These are phyloP conservation scores for Microbotryum saponariae DNA, from an alignment of 1,284 basidiomycete species.

Conservation along the genomic window DNA sequence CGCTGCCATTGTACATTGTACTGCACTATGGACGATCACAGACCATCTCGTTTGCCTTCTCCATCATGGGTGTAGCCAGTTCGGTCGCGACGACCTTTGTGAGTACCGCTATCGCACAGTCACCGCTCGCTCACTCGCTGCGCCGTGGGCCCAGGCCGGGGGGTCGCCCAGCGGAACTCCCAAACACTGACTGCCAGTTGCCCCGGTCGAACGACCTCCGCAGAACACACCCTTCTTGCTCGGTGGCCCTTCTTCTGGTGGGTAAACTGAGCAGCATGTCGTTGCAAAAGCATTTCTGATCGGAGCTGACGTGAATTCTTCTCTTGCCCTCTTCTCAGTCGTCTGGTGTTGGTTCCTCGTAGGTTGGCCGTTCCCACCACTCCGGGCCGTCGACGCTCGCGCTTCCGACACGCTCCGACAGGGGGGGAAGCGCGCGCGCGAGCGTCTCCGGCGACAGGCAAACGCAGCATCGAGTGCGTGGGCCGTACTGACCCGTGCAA, in stretches of 20 bases:
- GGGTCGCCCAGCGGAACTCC: too few species aligned
- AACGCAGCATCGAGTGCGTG: background rate
- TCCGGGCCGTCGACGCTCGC: background rate
- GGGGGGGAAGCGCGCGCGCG: too few species aligned
- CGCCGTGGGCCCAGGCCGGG: too few species aligned
- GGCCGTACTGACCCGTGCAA: background rate
- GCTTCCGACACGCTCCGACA: background rate
- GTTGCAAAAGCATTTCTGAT: too few species aligned
- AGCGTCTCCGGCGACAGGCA: too few species aligned
- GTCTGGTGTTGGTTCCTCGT: constrained; percentile 62
- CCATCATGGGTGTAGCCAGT: constrained; percentile 69
- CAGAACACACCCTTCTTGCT: constrained; percentile 61
- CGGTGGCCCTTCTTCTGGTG: constrained; percentile 68
- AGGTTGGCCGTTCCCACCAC: constrained; percentile 43
- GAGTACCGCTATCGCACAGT: too few species aligned
- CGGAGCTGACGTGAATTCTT: too few species aligned
- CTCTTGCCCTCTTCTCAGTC: constrained; percentile 37
- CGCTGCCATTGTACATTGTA: background rate
- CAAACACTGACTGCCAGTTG: too few species aligned
- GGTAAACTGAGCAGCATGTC: constrained; percentile 21
- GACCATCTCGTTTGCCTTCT: constrained; percentile 68
- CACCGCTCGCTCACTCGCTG: too few species aligned
- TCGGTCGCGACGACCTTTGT: constrained; percentile 67
- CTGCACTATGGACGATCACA: constrained; percentile 4
- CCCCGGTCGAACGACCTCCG: too few species aligned